Base-by-base conservation (phyloP, 495 filamentous ascomycete genomes). In the Aspergillus hancockii region DNA sequence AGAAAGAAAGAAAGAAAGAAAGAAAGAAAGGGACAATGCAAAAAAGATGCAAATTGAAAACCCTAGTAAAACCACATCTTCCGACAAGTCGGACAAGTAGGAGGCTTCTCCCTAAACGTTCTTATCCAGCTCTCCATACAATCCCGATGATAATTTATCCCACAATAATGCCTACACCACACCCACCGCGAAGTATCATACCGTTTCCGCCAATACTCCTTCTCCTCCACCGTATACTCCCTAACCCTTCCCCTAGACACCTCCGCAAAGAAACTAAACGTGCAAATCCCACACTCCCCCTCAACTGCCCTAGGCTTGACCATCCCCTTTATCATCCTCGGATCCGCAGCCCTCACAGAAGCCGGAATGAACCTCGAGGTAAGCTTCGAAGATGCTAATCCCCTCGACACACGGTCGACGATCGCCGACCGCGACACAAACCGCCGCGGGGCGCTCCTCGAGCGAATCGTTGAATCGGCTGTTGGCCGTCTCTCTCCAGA, bases 81-180 rank as follows among this genome's bases (percentile, higher is more conserved):
- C 36, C 58, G 55, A 51, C 57, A 62, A 18, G 40, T 36, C n/a
- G 67, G 64, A 51, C 57, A 62, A 13, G 54, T 36, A 14, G 62
- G 38, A 1, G 40, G 30, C 13, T n/a, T 0, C 13, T 25, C 4
- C 4, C 36, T 16, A 43, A 57, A 57, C 18, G 28, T 31, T 1
- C 49, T 25, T 18, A 51, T 34, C 62, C 64, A 65, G 13, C 32
- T 6, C 0, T 59, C 28, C 38, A 65, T 30, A 41, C 66, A 63
- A 8, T 45, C 8, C 18, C 38, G 38, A 52, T 66, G 60, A 47
- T 56, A 61, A 31, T 60, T 60, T 18, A 23, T 50, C 16, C 63
- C 57, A 50, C 57, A 63, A 14, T 25, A 38, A 14, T 31, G 30
- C 6, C 38, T 9, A 45, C 60, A 65, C 61, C 60, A 59, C 21